These are phyloP conservation scores for Brassica cretica DNA, from an alignment of 345 rosid species.

Conservation along the genomic window DNA sequence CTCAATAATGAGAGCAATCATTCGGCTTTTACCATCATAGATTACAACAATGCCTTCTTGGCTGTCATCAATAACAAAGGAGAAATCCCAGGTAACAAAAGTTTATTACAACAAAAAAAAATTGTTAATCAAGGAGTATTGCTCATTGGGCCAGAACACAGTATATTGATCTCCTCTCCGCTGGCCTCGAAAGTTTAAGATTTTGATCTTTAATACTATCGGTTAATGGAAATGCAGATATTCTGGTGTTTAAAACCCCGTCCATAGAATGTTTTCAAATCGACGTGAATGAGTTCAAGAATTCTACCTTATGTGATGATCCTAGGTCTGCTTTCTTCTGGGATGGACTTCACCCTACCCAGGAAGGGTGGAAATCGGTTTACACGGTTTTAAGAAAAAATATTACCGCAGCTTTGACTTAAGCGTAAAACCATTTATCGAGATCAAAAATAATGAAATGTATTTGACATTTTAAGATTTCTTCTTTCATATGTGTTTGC, in stretches of 20 bases:
- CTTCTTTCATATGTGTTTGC: neutral
- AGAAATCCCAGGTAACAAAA: slow-evolving; percentile 19
- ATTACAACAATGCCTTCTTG: slow-evolving; percentile 55
- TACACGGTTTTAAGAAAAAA: slow-evolving; percentile 27
- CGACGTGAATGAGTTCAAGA: neutral
- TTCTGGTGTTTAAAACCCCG: slow-evolving; percentile 41
- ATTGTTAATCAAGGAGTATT: neutral
- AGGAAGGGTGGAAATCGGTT: slow-evolving; percentile 50
- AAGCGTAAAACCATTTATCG: neutral
- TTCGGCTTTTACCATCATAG: slow-evolving; percentile 43
- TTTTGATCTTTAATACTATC: neutral
- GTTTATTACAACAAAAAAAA: neutral
- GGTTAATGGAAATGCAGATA: slow-evolving; percentile 24
- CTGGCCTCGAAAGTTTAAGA: neutral
- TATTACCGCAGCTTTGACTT: neutral
- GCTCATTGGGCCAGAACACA: neutral
- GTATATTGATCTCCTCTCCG: too few species aligned
- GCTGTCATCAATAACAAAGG: slow-evolving; percentile 44
- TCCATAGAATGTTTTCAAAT: slow-evolving; percentile 48
- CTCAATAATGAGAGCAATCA: slow-evolving; percentile 41
- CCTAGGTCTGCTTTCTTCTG: slow-evolving; percentile 50
- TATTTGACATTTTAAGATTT: neutral
- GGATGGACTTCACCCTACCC: slow-evolving; percentile 52
- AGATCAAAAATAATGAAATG: neutral
- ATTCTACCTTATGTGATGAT: slow-evolving; percentile 40